Conservation (phyloP, 2,329 filamentous ascomycete species). For the Rachicladosporium sp. region DNA sequence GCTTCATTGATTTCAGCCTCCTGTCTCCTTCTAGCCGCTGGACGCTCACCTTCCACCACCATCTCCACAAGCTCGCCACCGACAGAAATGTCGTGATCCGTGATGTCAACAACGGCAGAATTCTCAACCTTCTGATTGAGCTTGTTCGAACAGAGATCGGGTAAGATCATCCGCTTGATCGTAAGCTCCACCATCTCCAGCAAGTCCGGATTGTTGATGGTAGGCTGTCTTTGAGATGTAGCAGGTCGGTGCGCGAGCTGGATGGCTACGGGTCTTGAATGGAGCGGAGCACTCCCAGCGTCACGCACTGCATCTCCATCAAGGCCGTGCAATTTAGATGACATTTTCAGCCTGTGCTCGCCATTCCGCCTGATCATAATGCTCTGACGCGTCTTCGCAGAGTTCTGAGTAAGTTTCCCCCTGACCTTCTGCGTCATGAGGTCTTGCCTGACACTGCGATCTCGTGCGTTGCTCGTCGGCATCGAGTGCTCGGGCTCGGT, state of each 20-base stretch:
- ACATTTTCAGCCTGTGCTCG: slow-evolving; percentile 17
- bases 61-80: no score
- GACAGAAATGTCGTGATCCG: no score
- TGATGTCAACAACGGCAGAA: no score
- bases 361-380: slow-evolving; percentile 24
- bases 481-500: slow-evolving; percentile 32
- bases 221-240: slow-evolving; percentile 53
- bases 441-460: slow-evolving; percentile 54
- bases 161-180: slow-evolving; percentile 77
- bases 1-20: no score
- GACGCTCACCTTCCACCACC: no score
- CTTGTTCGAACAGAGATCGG: slow-evolving; percentile 83
- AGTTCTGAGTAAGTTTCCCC: slow-evolving; percentile 48
- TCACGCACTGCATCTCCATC: slow-evolving; percentile 40
- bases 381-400: slow-evolving; percentile 28
- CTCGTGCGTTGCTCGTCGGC: slow-evolving; percentile 45
- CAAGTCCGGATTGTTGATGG: slow-evolving; percentile 85
- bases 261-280: slow-evolving; percentile 43
- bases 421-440: slow-evolving; percentile 56
- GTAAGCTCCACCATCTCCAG: slow-evolving; percentile 88
- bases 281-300: slow-evolving; percentile 51
- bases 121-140: slow-evolving; percentile 72
- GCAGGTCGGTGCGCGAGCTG: slow-evolving; percentile 48
- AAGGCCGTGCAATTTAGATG: slow-evolving; percentile 37
- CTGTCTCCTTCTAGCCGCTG: no score